phyloP scores from a whole-genome alignment of 371 early-diverging fungal genomes.

The Batkoa obscura region DNA sequence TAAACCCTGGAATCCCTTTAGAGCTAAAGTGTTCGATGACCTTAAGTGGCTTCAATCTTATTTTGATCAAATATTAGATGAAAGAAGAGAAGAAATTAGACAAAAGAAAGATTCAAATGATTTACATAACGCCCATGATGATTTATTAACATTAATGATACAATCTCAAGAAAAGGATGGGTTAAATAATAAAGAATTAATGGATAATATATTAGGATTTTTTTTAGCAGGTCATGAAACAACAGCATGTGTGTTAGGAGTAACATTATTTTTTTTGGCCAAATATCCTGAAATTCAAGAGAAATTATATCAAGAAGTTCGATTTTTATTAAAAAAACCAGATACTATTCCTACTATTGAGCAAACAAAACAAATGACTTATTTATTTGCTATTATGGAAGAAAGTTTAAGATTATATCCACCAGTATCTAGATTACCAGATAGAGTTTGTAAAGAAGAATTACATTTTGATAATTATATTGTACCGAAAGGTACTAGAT shows the following conservation, averaged over 20 bases:
- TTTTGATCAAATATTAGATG: not conserved
- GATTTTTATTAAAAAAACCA: not conserved
- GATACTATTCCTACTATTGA: not conserved
- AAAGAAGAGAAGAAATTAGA: not conserved
- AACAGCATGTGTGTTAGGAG: not conserved
- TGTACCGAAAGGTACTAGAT: not conserved
- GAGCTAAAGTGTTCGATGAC: not conserved
- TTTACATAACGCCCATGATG: not conserved
- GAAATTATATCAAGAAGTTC: not conserved
- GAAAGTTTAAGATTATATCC: slow-evolving; percentile 1
- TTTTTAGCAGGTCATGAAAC: slow-evolving; percentile 2
- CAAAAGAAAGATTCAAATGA: not conserved
- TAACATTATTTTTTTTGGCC: not conserved
- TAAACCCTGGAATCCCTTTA: not conserved
- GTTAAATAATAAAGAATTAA: not conserved
- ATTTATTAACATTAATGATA: not conserved
- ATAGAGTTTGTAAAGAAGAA: not conserved
- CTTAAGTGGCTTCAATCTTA: not conserved
- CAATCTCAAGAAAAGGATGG: not conserved
- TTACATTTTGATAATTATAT: not conserved
- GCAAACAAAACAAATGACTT: not conserved
- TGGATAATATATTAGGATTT: not conserved
- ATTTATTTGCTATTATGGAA: not conserved
- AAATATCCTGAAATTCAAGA: slow-evolving; percentile 3
- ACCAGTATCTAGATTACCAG: not conserved